These are phyloP conservation scores for Coix lacrymajobi DNA, from an alignment of 176 grass and related monocot species.

Conservation along the genomic window DNA sequence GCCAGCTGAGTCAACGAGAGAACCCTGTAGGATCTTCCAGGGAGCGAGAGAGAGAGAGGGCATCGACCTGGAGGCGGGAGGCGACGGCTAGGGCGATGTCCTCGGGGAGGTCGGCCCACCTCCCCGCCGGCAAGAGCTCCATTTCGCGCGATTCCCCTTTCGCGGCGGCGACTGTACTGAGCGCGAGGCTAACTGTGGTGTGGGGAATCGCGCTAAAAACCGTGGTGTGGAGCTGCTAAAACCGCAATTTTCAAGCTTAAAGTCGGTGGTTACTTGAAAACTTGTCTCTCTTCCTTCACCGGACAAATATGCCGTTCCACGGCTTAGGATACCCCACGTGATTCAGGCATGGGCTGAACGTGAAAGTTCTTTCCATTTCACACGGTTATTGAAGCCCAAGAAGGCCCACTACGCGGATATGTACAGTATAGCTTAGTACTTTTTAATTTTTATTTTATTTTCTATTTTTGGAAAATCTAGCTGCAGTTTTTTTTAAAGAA, in stretches of 20 bases:
- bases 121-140: conserved; percentile 14
- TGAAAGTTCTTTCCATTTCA: background rate
- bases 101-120: conserved; percentile 35
- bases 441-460: too few species aligned
- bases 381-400: too few species aligned
- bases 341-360: background rate
- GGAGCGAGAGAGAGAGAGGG: background rate
- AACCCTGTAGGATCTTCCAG: background rate
- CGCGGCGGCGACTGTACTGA: background rate
- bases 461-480: too few species aligned
- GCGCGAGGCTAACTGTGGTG: background rate
- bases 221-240: background rate
- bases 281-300: background rate
- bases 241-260: background rate
- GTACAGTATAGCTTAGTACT: too few species aligned
- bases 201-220: too few species aligned
- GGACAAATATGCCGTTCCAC: too few species aligned
- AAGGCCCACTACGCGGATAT: background rate
- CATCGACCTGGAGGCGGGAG: conserved; percentile 43
- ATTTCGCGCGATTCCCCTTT: background rate
- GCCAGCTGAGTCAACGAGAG: conserved; percentile 8
- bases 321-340: background rate
- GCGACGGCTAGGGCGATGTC: conserved; percentile 45
- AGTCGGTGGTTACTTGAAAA: background rate
- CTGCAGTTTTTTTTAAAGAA: background rate